Evolutionary conservation across 257 asterid genomes (phyloP), one percentile per base, ranked within the genome.

Genomic region (Solanum chmielewskii): DNA sequence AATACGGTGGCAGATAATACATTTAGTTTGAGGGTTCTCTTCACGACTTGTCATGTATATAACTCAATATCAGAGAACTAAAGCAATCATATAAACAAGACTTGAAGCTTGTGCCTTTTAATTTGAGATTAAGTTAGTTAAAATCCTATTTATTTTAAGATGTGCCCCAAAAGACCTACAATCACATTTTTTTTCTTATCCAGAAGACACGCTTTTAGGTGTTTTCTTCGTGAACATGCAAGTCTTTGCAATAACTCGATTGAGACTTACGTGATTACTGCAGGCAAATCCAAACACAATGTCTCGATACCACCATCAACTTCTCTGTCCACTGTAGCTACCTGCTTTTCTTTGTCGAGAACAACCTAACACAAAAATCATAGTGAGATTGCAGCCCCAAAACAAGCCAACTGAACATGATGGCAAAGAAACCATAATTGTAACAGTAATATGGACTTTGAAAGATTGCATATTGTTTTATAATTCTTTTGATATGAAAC

Each of bases 271-370:
- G 99, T 95, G 90, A 97, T 93, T 69, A 97, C 99, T 76, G 98
- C 99, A 83, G 99, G 99, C 86, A 97, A 92, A 71, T 94, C 97
- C 93, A 97, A 90, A 88, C 92, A 93, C 88, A 97, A 71, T 20
- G 98, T 97, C 93, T 97, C 99, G 2, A 95, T 93, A 62, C 99
- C 99, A 77, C 99, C 99, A 90, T 97, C 99, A 33, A 97, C 99
- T 92, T 97, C 99, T 93, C 99, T 93, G 85, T 97, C 98, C 77
- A 95, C 99, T 9, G 94, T 91, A 23, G 87, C 98, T 56, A 87
- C 91, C 71, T 95, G 94, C 45, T 92, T 95, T 89, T 90, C 96
- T 89, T 92, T 91, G 47, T 95, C 98, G 74, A 97, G 88, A 60
- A 95, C 95, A 89, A 95, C 97, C 99, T 97, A 90, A 74, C 20